Conservation (phyloP, 345 rosid species). For the Rubroshorea leprosula region DNA sequence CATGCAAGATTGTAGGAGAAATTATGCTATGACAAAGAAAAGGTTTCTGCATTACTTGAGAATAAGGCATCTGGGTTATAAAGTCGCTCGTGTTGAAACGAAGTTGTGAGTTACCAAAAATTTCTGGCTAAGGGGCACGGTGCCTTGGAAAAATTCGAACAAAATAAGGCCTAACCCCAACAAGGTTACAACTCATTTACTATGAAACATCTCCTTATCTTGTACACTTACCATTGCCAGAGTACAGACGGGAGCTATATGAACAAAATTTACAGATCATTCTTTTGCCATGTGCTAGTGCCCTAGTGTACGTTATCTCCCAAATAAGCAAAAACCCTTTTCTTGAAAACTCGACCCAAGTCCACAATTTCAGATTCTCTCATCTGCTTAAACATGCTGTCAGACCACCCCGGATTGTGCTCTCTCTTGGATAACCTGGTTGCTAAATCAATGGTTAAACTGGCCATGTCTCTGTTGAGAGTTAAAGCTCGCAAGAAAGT, state of each 20-base stretch:
- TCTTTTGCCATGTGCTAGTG: neutral
- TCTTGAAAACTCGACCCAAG: slow-evolving; percentile 58
- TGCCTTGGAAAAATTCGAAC: neutral
- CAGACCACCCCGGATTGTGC: slow-evolving; percentile 18
- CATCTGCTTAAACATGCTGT: slow-evolving; percentile 30
- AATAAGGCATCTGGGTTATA: no score
- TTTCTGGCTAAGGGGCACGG: neutral
- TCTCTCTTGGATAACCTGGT: slow-evolving; percentile 55
- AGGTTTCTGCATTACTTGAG: no score
- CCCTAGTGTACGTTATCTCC: slow-evolving; percentile 31
- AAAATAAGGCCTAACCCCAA: neutral
- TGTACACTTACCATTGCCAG: no score
- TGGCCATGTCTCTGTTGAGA: slow-evolving; percentile 68
- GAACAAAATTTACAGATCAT: neutral
- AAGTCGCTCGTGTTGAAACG: no score
- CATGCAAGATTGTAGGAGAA: no score
- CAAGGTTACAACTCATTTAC: neutral
- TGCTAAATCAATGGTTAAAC: slow-evolving; percentile 65
- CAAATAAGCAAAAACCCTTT: slow-evolving; percentile 56
- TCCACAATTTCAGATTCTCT: slow-evolving; percentile 60
- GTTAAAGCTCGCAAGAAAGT: slow-evolving; percentile 49
- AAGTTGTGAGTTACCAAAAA: neutral
- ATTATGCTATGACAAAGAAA: no score
- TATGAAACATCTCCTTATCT: no score
- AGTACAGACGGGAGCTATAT: neutral